These are phyloP conservation scores for Alternaria sp. DNA, from an alignment of 2,329 filamentous ascomycete genomes.

Conservation along the genomic window DNA sequence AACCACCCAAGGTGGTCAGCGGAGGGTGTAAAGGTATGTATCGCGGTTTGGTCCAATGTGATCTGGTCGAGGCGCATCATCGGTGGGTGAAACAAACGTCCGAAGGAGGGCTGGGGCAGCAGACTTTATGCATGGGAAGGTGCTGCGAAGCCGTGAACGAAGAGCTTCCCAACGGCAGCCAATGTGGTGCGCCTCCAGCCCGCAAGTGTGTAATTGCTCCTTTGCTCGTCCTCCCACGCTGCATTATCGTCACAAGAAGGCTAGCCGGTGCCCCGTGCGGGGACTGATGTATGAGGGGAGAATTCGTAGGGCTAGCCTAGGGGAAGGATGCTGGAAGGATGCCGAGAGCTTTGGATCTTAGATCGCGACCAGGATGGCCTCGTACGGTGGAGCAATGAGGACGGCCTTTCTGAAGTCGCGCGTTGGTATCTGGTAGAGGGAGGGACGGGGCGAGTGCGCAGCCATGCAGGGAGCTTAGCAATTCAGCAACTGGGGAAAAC, in stretches of 20 bases:
- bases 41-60: not conserved
- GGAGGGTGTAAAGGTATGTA: not conserved
- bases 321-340: not conserved
- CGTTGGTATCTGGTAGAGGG: not conserved
- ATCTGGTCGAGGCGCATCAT: not conserved
- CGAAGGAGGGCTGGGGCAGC: not conserved
- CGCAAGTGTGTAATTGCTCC: not conserved
- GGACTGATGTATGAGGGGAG: not conserved
- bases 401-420: not conserved
- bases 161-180: not conserved
- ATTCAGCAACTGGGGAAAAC: not conserved
- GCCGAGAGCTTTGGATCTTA: not conserved
- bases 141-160: not conserved
- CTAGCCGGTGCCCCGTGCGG: conserved; percentile 1
- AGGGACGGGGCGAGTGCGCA: not conserved
- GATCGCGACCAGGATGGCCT: not conserved
- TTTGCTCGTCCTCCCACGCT: not conserved
- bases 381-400: not conserved
- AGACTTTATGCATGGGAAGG: not conserved
- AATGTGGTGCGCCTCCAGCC: conserved; percentile 1
- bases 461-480: not conserved
- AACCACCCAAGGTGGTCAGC: not conserved
- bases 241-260: not conserved
- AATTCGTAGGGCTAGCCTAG: not conserved
- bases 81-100: not conserved